These are phyloP conservation scores for Fagopyrum esculentum DNA, from an alignment of 148 eudicot genomes.

Conservation along the genomic window DNA sequence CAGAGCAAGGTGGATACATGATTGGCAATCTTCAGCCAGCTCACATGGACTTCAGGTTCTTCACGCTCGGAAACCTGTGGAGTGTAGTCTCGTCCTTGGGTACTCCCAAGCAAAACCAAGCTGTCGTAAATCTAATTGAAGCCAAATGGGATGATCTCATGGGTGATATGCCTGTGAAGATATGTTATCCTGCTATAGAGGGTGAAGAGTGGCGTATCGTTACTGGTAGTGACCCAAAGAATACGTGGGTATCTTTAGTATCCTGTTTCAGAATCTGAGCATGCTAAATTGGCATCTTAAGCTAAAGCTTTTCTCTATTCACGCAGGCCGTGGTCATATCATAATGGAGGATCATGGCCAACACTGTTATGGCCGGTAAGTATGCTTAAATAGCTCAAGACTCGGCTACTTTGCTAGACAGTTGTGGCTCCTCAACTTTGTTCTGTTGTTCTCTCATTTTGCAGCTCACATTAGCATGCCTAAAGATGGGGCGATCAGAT, in stretches of 20 bases:
- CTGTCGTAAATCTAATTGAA: constrained; percentile 65
- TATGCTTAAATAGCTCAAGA: constrained; percentile 2
- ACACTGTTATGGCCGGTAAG: constrained; percentile 92
- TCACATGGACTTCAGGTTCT: constrained; percentile 97
- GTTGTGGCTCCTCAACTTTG: background rate
- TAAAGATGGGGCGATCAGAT: constrained; percentile 82
- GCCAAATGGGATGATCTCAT: constrained; percentile 89
- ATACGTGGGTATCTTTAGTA: constrained; percentile 51
- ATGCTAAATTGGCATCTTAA: background rate
- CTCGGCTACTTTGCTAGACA: background rate
- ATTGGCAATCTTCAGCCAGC: constrained; percentile 96
- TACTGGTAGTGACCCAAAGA: constrained; percentile 94
- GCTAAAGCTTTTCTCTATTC: background rate
- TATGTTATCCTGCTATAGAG: constrained; percentile 84
- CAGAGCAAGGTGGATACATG: constrained; percentile 86
- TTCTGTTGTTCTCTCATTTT: constrained; percentile 5
- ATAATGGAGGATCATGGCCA: constrained; percentile 98
- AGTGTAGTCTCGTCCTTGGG: constrained; percentile 78
- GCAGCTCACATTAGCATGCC: constrained; percentile 93
- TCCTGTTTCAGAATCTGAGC: background rate
- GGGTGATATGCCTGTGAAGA: constrained; percentile 84
- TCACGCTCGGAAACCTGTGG: constrained; percentile 91
- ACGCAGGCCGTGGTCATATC: constrained; percentile 94
- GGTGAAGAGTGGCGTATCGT: constrained; percentile 89
- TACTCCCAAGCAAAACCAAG: constrained; percentile 84